Evolutionary conservation across 495 filamentous ascomycete genomes (phyloP).

Genomic region (Chaetomium cochliodes): DNA sequence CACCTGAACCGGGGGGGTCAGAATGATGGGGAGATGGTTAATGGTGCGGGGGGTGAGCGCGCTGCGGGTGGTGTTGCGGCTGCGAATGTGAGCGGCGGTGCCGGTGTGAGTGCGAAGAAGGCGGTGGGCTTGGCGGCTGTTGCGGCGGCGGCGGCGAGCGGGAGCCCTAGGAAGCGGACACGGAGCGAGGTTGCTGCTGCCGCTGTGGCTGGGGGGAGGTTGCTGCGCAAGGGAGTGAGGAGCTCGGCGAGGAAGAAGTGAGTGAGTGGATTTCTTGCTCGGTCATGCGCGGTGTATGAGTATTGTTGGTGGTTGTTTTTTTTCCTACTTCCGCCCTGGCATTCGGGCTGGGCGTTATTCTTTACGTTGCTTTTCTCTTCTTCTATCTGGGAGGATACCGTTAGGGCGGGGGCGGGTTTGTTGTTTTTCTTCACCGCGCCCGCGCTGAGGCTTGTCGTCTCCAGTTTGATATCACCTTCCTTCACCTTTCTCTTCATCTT

Average conservation of each 20-base stretch:
- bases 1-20: too few relatives aligned
- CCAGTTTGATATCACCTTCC: background rate
- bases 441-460: background rate
- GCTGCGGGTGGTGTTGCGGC: background rate
- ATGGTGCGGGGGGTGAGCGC: background rate
- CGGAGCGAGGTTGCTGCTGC: slow-evolving; percentile 9
- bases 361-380: background rate
- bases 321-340: background rate
- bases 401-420: background rate
- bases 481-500: background rate
- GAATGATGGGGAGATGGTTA: background rate
- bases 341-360: too few relatives aligned
- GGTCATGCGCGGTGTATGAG: background rate
- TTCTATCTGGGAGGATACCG: background rate
- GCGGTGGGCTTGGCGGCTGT: background rate
- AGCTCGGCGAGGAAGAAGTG: slow-evolving; percentile 13
- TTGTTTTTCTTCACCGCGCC: background rate
- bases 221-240: slow-evolving; percentile 15
- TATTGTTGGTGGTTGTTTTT: background rate
- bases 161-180: slow-evolving; percentile 11
- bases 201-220: background rate
- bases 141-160: background rate
- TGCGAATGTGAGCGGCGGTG: background rate
- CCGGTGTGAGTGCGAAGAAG: background rate
- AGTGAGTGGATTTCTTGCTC: background rate